Conservation (phyloP, 768 basidiomycete genomes). For the Cubamyces lactineus region DNA sequence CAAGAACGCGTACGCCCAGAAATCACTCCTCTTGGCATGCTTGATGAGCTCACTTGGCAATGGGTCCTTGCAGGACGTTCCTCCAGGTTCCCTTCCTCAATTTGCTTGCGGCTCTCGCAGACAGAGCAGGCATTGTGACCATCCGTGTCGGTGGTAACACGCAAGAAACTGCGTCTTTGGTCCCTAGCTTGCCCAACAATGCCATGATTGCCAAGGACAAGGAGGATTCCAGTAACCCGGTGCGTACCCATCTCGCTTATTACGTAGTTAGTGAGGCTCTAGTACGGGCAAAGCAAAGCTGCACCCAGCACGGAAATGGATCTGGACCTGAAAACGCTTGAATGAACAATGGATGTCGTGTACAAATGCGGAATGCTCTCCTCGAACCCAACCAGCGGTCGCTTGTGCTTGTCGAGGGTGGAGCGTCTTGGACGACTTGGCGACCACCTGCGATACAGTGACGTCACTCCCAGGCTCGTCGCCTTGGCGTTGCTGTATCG, state of each 20-base stretch:
- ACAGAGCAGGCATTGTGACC: conserved; percentile 46
- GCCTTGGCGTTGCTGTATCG: conserved; percentile 48
- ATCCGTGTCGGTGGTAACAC: conserved; percentile 52
- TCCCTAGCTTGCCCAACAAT: conserved; percentile 51
- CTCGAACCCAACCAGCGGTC: conserved; percentile 30
- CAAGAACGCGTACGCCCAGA: conserved; percentile 47
- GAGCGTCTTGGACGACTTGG: conserved; percentile 40
- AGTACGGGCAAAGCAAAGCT: not conserved
- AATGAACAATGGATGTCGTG: not conserved
- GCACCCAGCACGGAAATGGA: not conserved
- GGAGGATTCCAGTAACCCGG: conserved; percentile 39
- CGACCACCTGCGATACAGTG: conserved; percentile 32
- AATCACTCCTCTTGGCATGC: conserved; percentile 41
- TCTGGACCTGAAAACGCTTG: not conserved
- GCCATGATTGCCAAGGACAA: conserved; percentile 55
- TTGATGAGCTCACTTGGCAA: conserved; percentile 12
- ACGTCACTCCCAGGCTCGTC: conserved; percentile 42
- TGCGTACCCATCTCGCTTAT: conserved; percentile 5
- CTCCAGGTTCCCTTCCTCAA: conserved; percentile 55
- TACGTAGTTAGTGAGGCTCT: conserved; percentile 1
- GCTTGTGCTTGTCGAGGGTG: not conserved
- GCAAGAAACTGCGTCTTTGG: conserved; percentile 53
- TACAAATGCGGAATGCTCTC: too few species aligned
- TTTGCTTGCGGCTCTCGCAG: conserved; percentile 48
- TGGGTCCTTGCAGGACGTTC: conserved; percentile 42